Conservation (phyloP, 2,329 filamentous ascomycete species). For the Cordyceps farinosa region DNA sequence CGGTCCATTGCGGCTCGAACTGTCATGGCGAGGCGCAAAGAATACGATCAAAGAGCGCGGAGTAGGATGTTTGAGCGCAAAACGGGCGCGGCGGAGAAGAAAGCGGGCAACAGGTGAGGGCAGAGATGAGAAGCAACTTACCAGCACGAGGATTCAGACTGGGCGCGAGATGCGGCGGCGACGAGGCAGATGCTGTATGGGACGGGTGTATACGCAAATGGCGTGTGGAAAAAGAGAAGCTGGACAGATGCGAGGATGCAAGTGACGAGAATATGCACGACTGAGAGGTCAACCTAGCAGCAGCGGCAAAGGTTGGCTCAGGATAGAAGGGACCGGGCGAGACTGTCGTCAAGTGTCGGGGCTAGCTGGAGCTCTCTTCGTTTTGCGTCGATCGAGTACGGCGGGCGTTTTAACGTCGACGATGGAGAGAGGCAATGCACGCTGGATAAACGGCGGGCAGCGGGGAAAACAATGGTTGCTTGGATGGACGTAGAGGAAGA, state of each 20-base stretch:
- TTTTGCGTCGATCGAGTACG: constrained; percentile 16
- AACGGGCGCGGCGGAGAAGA: not conserved
- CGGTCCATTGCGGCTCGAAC: constrained; percentile 8
- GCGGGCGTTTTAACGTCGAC: constrained; percentile 1
- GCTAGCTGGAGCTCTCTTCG: not conserved
- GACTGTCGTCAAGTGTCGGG: constrained; percentile 11
- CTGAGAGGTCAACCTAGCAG: not conserved
- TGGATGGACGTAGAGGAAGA: not conserved
- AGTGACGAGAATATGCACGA: constrained; percentile 5
- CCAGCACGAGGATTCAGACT: constrained; percentile 10
- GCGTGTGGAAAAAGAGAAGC: not conserved
- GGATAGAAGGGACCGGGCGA: not conserved
- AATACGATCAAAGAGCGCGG: not conserved
- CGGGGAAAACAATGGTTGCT: not conserved
- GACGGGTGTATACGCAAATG: not conserved
- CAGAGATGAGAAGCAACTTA: constrained; percentile 15
- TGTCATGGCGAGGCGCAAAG: not conserved
- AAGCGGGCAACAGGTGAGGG: constrained; percentile 5
- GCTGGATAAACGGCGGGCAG: not conserved
- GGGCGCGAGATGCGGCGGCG: not conserved
- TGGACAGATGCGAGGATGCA: not conserved
- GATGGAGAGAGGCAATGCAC: not conserved
- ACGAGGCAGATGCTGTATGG: not conserved
- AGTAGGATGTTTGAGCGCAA: not conserved
- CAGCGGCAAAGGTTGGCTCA: not conserved